Evolutionary conservation across 148 eudicot species (phyloP).

Genomic region (Persicaria maculosa): DNA sequence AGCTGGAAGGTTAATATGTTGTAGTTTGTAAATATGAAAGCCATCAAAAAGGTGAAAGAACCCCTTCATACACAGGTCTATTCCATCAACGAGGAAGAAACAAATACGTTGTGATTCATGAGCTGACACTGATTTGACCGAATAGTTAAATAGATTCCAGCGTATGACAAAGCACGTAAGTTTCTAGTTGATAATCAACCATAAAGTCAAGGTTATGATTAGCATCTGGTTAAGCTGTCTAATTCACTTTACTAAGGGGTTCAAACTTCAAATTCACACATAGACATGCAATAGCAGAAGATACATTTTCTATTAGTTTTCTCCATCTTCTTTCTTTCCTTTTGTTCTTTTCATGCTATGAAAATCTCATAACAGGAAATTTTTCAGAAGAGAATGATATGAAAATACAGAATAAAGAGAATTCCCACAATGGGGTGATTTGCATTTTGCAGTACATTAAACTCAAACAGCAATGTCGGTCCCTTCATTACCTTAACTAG

Average conservation of each 20-base stretch:
- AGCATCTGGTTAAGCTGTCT: background rate
- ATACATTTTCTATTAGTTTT: background rate
- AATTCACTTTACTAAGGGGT: background rate
- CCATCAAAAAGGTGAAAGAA: background rate
- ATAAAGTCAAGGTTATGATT: background rate
- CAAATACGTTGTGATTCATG: background rate
- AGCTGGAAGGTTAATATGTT: too few relatives aligned
- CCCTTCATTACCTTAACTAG: constrained; percentile 53
- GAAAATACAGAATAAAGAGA: background rate
- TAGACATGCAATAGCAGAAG: background rate
- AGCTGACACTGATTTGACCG: background rate
- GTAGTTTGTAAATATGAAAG: background rate
- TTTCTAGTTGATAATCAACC: background rate
- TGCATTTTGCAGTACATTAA: background rate
- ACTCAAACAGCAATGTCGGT: background rate
- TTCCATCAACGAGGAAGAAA: too few relatives aligned
- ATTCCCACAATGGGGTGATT: background rate
- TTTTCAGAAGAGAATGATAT: background rate
- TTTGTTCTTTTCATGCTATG: background rate
- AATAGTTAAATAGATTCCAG: background rate
- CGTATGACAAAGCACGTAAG: background rate
- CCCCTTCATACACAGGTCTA: too few relatives aligned
- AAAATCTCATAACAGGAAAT: background rate
- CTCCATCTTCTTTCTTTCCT: background rate
- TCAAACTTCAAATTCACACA: background rate